Conservation (phyloP, 1,284 basidiomycete genomes). For the Trichosporon sp. region DNA sequence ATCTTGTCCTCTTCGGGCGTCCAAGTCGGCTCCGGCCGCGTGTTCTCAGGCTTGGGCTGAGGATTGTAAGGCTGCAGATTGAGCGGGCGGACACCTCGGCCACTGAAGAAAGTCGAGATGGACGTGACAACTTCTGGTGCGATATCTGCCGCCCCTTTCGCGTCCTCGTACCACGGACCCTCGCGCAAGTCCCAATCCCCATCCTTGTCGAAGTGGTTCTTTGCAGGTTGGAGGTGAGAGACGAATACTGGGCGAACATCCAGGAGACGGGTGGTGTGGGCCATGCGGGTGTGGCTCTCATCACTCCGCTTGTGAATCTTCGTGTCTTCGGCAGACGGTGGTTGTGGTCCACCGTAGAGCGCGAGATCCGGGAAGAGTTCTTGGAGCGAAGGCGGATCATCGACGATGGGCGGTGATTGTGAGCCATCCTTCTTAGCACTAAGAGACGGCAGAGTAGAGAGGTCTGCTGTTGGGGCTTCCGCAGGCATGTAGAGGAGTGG, state of each 20-base stretch:
- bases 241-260: constrained; percentile 55
- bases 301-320: constrained; percentile 52
- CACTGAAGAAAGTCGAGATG: constrained; percentile 33
- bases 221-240: constrained; percentile 53
- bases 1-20: constrained; percentile 67
- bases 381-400: constrained; percentile 29
- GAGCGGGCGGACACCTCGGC: constrained; percentile 50
- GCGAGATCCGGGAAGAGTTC: constrained; percentile 54
- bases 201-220: constrained; percentile 41
- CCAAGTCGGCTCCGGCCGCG: constrained; percentile 64
- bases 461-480: constrained; percentile 32
- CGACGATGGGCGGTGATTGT: constrained; percentile 1
- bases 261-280: constrained; percentile 53
- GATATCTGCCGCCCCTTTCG: constrained; percentile 37
- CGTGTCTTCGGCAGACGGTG: constrained; percentile 30
- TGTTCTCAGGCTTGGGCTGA: constrained; percentile 39
- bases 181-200: constrained; percentile 49
- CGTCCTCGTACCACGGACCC: constrained; percentile 50
- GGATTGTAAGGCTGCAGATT: constrained; percentile 29
- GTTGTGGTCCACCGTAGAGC: constrained; percentile 45
- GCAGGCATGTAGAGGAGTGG: constrained; percentile 35
- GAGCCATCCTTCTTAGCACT: constrained; percentile 4
- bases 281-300: constrained; percentile 49
- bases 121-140: constrained; percentile 31
- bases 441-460: constrained; percentile 21